Base-by-base conservation (phyloP, 768 basidiomycete genomes). In the Rhodotorula diobovata region DNA sequence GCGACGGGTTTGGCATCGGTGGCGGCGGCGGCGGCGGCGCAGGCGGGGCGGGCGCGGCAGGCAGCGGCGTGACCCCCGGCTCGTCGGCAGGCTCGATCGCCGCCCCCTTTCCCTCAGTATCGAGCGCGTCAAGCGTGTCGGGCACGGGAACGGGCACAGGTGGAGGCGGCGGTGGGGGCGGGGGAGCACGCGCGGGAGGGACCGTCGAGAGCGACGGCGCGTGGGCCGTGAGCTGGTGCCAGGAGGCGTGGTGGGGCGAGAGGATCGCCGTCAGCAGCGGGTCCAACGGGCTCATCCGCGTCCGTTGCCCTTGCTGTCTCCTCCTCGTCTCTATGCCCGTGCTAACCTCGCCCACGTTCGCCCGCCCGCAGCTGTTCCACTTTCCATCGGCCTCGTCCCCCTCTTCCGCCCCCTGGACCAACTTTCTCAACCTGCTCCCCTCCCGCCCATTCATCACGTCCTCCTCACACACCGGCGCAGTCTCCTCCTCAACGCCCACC, bases 141-240 rank as follows among this genome's bases (percentile, higher is more conserved):
- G 59, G 56, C 30, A 23, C 51, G 5, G 61, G 59, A 10, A 65
- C 48, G 10, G 37, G 57, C 76, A 70, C 37, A 76, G 53, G 73
- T 79, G 83, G 66, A 81, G 83, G 25, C 85, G 85, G 1, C 70
- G 82, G 54, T 4, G 50, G 67, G 25, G 39, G 62, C 7, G 34
- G 53, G 25, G 68, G 88, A 86, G 58, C 28, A 8, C 41, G 58
- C 15, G 41, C 58, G 4, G 58, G 58, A 6, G 58, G 39, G 35
- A 87, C 86, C 74, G 84, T 89, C 53, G 90, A 94, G 80, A 91
- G 91, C 5, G 88, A 92, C 65, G 92, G 92, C 8, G 94, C 90
- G 2, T 97, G 93, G 93, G 89, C 88, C 67, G 81, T 99, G 54
- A 89, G 89, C 15, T 99, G 94, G 93, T 97, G 94, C 81, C 91